Evolutionary conservation across 192 early-diverging fungal species (phyloP), one percentile per base, ranked within the genome.

Genomic region (Kickxella alabastrina): DNA sequence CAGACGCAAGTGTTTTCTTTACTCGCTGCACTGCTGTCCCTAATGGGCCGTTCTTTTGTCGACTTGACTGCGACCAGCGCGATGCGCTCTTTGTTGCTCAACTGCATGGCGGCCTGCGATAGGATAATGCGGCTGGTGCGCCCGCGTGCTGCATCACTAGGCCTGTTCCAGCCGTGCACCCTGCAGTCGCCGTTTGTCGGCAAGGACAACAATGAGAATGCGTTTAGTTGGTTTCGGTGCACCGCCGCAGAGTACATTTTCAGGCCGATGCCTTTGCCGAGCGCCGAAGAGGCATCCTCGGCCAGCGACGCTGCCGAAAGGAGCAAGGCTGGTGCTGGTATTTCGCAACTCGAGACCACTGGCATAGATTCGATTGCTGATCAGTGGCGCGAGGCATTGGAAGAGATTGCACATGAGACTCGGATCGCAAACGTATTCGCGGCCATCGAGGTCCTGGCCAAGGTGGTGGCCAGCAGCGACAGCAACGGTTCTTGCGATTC

Each of bases 1-100:
- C 68, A 71, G 25, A 36, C 32, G 10, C 52, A 37, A 10, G 60
- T 60, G 18, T 71, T 71, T 34, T 19, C 52, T 3, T 55, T 42
- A 0, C 12, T 71, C 4, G 56, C 68, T 6, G 23, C 27, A 22
- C 22, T 71, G 19, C 46, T 71, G 15, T 55, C 18, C 18, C 34
- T 14, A 15, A 48, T 18, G 28, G 40, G 8, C 27, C 17, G 7
- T 14, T 37, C n/a, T 25, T 47, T 25, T 3, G 19, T 3, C 4
- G 27, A 14, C 6, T 21, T 41, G 25, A 31, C 40, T 2, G 29
- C 15, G 8, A 23, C 10, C 17, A 14, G 22, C 6, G 21, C 36
- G 5, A 24, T 32, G 5, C 19, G 19, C 10, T 9, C 22, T 2
- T 24, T 47, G 10, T 17, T 47, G 17, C 24, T 36, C 15, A 15